A percentile compares a stretch with the other conserved stretches of the same genome.
phyloP scores from a whole-genome alignment of 495 filamentous ascomycete species.

The Glutinoglossum americanum region DNA sequence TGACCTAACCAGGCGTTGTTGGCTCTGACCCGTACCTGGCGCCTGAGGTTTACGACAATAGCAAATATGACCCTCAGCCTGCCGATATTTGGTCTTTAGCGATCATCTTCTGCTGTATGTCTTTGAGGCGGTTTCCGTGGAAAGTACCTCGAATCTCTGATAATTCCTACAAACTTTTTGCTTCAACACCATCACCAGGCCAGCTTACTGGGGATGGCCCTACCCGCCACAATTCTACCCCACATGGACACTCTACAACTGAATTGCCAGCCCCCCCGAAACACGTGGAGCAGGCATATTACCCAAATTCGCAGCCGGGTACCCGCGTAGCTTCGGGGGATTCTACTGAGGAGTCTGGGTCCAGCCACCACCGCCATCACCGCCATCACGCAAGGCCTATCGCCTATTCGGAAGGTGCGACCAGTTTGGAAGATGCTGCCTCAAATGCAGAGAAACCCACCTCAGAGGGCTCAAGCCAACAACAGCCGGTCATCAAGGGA shows the following conservation, averaged over 20 bases:
- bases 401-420: constrained; percentile 8
- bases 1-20: constrained; percentile 50
- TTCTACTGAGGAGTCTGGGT: neutral
- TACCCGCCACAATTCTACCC: constrained; percentile 10
- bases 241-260: constrained; percentile 8
- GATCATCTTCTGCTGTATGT: constrained; percentile 99
- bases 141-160: constrained; percentile 82
- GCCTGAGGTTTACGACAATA: constrained; percentile 86
- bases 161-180: constrained; percentile 86
- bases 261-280: constrained; percentile 12
- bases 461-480: constrained; percentile 1
- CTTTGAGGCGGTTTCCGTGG: constrained; percentile 86
- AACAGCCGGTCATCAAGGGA: constrained; percentile 53
- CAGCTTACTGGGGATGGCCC: constrained; percentile 17
- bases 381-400: constrained; percentile 10
- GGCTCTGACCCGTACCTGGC: constrained; percentile 95
- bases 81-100: constrained; percentile 96
- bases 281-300: neutral
- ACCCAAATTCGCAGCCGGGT: neutral
- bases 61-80: constrained; percentile 84
- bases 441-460: neutral
- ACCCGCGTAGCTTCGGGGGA: neutral
- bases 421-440: constrained; percentile 9
- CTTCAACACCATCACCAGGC: constrained; percentile 42
- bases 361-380: constrained; percentile 8